Evolutionary conservation across 1,284 basidiomycete species (phyloP), one percentile per base, ranked within the genome.

Genomic region (Takashimella koratensis): DNA sequence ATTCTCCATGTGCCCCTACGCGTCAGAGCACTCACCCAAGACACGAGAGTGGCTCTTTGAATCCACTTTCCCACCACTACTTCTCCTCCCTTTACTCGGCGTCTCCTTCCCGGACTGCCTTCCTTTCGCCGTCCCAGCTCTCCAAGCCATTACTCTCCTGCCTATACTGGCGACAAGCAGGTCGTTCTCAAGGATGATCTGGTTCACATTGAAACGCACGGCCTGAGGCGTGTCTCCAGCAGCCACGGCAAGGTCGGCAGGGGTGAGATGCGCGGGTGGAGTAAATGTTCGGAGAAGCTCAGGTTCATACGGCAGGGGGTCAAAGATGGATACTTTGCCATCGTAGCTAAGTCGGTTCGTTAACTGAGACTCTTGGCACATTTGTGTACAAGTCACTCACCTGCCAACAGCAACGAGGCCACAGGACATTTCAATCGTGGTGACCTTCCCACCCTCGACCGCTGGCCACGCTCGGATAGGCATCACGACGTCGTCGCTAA

Each of bases 151-250:
- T 3, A 76, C 66, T 22, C 64, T 68, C 13, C 66, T 49, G 4
- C 74, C 74, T 16, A 76, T 65, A 22, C 59, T 58, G 1, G 72
- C 73, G 1, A 73, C 65, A 24, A 75, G 51, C 39, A 75, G 56
- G 51, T 76, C 74, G 45, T 74, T 69, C 46, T 74, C 73, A 20
- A 76, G 56, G 10, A 74, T 60, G 26, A 76, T 60, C 39, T 71
- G 64, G 56, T 76, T 76, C 30, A 71, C 66, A 16, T 66, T 71
- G 52, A 68, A 67, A 27, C 55, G 62, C 43, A 52, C 48, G 4
- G 68, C 66, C 10, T 64, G 63, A 11, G 56, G 57, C 24, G 67
- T 62, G 26, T 67, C 64, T 5, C 58, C 58, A 3, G 55, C 58
- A 1, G 70, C 70, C 3, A 67, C 58, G 8, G 60, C 51, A 5